These are phyloP conservation scores for Mycena maculata DNA, from an alignment of 768 basidiomycete genomes.

Conservation along the genomic window DNA sequence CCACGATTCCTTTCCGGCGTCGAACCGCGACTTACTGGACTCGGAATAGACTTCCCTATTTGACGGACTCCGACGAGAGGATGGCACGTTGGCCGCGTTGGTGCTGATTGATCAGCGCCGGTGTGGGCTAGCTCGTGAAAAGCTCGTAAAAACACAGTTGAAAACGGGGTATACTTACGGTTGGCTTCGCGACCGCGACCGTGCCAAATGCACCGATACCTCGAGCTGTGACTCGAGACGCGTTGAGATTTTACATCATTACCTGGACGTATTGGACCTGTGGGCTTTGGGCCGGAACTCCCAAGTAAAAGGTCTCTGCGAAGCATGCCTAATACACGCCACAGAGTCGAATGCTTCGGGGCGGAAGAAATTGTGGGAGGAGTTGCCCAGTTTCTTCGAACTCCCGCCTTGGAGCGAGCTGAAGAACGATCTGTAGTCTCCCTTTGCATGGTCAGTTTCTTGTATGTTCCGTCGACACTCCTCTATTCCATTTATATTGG, in stretches of 20 bases:
- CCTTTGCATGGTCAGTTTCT: too few relatives aligned
- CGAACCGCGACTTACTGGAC: neutral
- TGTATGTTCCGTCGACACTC: too few relatives aligned
- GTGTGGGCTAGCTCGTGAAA: neutral
- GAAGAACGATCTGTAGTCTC: neutral
- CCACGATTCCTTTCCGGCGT: neutral
- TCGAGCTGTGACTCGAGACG: neutral
- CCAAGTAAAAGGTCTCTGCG: neutral
- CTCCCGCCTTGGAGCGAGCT: neutral
- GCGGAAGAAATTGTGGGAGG: neutral
- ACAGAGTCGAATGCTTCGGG: neutral
- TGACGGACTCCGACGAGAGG: neutral
- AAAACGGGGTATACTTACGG: neutral
- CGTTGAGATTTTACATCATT: neutral
- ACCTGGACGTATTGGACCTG: neutral
- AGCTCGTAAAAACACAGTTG: neutral
- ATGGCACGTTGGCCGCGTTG: conserved; percentile 2
- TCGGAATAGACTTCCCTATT: neutral
- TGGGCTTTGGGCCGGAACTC: neutral
- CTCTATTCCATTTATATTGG: too few relatives aligned
- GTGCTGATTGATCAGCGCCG: neutral
- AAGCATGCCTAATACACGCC: neutral
- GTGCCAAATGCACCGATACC: neutral
- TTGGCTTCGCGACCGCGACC: neutral
- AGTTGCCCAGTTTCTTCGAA: neutral